phyloP scores from a whole-genome alignment of 164 flowering plant genomes.

The Warburgia ugandensis region DNA sequence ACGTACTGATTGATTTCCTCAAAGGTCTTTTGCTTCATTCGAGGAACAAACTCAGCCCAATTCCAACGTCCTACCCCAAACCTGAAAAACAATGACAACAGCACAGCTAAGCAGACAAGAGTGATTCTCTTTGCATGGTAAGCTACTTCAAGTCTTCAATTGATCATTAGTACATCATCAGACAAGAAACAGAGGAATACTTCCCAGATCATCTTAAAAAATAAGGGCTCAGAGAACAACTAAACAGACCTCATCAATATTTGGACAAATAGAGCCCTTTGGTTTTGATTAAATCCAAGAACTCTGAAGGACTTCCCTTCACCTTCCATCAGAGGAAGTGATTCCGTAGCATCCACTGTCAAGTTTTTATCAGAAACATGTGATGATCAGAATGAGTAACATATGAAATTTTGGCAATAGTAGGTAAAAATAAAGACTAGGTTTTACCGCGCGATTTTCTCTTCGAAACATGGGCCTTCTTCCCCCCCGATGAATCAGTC shows the following conservation, averaged over 20 bases:
- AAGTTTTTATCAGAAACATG: conserved; percentile 8
- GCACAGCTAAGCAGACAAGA: no score
- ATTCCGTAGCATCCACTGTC: conserved; percentile 53
- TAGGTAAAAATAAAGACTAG: neutral
- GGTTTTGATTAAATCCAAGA: conserved; percentile 84
- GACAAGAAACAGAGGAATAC: no score
- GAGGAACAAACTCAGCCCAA: conserved; percentile 76
- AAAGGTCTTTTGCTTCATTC: conserved; percentile 78
- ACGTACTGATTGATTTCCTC: conserved; percentile 80
- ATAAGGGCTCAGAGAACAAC: neutral
- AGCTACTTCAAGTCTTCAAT: neutral
- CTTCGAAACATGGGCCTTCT: conserved; percentile 35
- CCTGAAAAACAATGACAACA: conserved; percentile 31
- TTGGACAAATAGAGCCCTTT: conserved; percentile 87
- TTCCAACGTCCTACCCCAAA: conserved; percentile 82
- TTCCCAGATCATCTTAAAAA: neutral
- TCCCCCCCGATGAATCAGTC: conserved; percentile 50
- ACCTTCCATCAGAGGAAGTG: conserved; percentile 91
- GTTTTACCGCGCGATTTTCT: conserved; percentile 62
- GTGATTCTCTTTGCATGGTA: no score
- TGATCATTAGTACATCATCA: neutral
- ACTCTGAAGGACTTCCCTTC: conserved; percentile 87
- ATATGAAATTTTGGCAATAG: neutral
- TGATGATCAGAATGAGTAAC: conserved; percentile 2
- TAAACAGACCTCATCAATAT: conserved; percentile 77